Conservation (phyloP, 805 yeast genomes). For the Zygoascus bituminiphila region DNA sequence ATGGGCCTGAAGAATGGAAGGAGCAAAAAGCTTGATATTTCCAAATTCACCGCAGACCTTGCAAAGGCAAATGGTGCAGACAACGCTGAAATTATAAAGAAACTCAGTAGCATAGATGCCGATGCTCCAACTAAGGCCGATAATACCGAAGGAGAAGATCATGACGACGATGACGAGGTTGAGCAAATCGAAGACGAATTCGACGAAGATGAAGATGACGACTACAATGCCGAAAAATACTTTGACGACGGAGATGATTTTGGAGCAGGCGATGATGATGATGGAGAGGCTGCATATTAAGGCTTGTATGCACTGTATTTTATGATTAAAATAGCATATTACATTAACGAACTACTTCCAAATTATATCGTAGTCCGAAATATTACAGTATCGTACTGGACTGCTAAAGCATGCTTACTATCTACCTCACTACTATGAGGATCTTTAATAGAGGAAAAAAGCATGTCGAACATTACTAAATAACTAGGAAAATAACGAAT, state of each 20-base stretch:
- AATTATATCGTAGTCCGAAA: too few species aligned
- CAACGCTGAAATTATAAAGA: conserved; percentile 13
- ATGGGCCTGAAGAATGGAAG: conserved; percentile 48
- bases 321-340: background rate
- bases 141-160: conserved; percentile 24
- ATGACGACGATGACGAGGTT: conserved; percentile 36
- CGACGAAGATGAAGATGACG: conserved; percentile 63
- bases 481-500: too few species aligned
- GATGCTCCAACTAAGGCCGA: conserved; percentile 12
- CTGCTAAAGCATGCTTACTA: too few species aligned
- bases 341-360: background rate
- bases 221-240: conserved; percentile 71
- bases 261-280: conserved; percentile 47
- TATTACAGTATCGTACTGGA: too few species aligned
- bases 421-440: too few species aligned
- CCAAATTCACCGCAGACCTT: conserved; percentile 33
- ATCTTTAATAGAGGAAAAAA: too few species aligned
- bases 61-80: conserved; percentile 31
- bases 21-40: conserved; percentile 27
- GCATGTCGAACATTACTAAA: too few species aligned
- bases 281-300: conserved; percentile 61
- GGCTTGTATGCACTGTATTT: background rate
- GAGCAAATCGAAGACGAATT: conserved; percentile 43
- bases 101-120: conserved; percentile 8
- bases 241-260: conserved; percentile 58